Evolutionary conservation across 176 grass and related monocot genomes (phyloP), one percentile per base, ranked within the genome.

Genomic region (Paspalum notatum): DNA sequence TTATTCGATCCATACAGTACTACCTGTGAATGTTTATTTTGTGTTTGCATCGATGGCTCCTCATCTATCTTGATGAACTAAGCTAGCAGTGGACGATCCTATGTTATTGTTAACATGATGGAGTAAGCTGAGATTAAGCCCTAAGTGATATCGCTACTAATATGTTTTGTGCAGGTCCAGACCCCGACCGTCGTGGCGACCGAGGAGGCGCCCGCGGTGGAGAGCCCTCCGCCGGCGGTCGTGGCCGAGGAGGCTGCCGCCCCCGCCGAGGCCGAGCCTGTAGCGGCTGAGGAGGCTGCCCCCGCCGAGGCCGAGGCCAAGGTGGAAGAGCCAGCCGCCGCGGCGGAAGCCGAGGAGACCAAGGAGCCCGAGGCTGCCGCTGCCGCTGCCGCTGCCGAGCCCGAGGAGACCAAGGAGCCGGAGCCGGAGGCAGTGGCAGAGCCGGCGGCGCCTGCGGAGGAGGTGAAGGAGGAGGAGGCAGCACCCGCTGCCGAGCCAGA

Each of bases 101-200:
- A 1, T 4, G 1, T 41, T 9, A 13, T 6, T 46, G 22, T 48
- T 37, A 18, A n/a, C n/a, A 7, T 9, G 14, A 48, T 61, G 74
- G 44, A 63, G 41, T 46, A 26, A 20, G 25, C 45, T 1, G 22
- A 15, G 43, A 50, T 54, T 39, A 17, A 11, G 26, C 20, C 4
- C 44, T 0, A 5, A 42, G 43, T 45, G 50, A 4, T 53, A 32
- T 53, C 6, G 8, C 7, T 53, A 17, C 8, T 85, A 6, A 61
- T 40, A 46, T 68, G 17, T 47, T 62, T 3, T 32, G 52, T 60
- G 78, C 64, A 95, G 90, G 87, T 95, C 41, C 82, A 92, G 91
- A 85, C 79, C 80, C 87, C 87, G 55, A 86, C 82, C 80, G 39
- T 58, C 1, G 87, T 77, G 22, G 65, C 65, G 74, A 43, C 84